These are phyloP conservation scores for Daldinia caldariorum DNA, from an alignment of 495 filamentous ascomycete species.

Conservation along the genomic window DNA sequence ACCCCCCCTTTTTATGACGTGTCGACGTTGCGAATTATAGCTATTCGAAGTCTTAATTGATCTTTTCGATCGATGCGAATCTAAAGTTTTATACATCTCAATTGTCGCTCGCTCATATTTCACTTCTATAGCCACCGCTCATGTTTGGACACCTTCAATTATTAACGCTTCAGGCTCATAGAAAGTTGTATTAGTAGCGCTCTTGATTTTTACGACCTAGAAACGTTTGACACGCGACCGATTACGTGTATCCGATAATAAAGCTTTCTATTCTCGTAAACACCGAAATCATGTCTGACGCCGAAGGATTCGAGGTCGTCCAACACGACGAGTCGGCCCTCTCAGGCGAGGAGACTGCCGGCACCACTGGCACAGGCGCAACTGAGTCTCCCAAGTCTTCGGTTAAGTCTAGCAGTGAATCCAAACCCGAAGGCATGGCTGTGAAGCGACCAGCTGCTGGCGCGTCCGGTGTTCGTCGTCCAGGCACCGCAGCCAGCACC, in stretches of 20 bases:
- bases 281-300: conserved; percentile 56
- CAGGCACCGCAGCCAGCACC: conserved; percentile 45
- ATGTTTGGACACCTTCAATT: conserved; percentile 14
- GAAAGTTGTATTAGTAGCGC: conserved; percentile 33
- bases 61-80: conserved; percentile 33
- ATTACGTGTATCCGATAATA: conserved; percentile 25
- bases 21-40: conserved; percentile 43
- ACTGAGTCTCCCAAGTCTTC: conserved; percentile 46
- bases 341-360: conserved; percentile 47
- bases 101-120: conserved; percentile 11
- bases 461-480: conserved; percentile 42
- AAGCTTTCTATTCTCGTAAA: conserved; percentile 11
- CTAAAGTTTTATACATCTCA: conserved; percentile 26
- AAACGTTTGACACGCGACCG: conserved; percentile 26
- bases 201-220: conserved; percentile 27
- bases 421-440: conserved; percentile 43
- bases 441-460: conserved; percentile 49
- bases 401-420: conserved; percentile 46
- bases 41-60: conserved; percentile 28
- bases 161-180: conserved; percentile 23
- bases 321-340: conserved; percentile 53
- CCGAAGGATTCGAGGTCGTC: conserved; percentile 54
- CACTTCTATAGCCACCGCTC: conserved; percentile 19
- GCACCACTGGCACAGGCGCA: conserved; percentile 38
- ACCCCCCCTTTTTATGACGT: conserved; percentile 48